A percentile compares a stretch with the other conserved stretches of the same genome.
These are phyloP conservation scores for Coniochaeta sp. DNA, from an alignment of 2,329 filamentous ascomycete genomes.

Conservation along the genomic window DNA sequence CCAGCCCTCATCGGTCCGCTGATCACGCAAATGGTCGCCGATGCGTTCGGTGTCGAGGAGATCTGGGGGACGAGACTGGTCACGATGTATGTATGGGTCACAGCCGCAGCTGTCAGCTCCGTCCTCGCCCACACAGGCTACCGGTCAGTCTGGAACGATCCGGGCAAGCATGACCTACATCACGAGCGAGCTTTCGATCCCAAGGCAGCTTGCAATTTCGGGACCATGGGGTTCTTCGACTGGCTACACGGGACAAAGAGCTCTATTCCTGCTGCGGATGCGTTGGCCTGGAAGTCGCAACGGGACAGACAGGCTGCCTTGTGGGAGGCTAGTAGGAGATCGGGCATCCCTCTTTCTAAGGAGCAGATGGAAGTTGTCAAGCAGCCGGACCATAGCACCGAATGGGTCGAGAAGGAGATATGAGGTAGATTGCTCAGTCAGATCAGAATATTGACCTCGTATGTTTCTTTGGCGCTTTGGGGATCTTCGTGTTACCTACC, in stretches of 20 bases:
- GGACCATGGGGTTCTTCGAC: slow-evolving; percentile 2
- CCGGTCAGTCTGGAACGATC: slow-evolving; percentile 2
- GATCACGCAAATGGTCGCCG: neutral
- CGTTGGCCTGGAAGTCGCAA: neutral
- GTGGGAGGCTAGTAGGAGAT: neutral
- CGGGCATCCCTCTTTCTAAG: neutral
- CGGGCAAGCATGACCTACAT: slow-evolving; percentile 3
- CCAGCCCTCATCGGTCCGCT: slow-evolving; percentile 1
- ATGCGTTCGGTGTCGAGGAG: neutral
- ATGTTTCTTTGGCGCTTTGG: neutral
- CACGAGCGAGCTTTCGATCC: slow-evolving; percentile 2
- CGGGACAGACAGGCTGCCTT: slow-evolving; percentile 2
- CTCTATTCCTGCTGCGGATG: neutral
- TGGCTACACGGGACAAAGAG: slow-evolving; percentile 3
- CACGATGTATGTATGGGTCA: slow-evolving; percentile 2
- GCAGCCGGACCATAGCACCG: slow-evolving; percentile 2
- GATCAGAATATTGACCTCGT: neutral
- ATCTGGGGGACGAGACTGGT: slow-evolving; percentile 2
- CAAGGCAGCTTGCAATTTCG: slow-evolving; percentile 2
- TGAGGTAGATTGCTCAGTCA: neutral
- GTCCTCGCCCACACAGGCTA: slow-evolving; percentile 2
- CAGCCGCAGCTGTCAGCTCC: slow-evolving; percentile 1
- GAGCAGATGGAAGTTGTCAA: slow-evolving; percentile 1
- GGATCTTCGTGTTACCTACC: neutral
- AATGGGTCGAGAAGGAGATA: neutral